Base-by-base conservation (phyloP, 1,284 basidiomycete genomes). In the Wallemia ichthyophaga region DNA sequence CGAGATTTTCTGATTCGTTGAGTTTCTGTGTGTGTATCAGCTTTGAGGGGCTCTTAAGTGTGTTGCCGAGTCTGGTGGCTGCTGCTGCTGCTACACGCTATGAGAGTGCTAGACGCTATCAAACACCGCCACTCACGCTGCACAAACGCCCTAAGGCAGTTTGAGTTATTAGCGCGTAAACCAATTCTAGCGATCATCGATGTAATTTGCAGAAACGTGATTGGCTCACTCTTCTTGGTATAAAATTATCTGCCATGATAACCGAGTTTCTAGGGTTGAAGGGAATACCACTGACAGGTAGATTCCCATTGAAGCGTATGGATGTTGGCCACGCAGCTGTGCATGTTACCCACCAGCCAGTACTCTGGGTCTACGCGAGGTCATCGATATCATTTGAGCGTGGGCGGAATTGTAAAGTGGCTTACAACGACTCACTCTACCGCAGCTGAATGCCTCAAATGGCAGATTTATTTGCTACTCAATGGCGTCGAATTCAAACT, bases 11-110 rank as follows among this genome's bases (percentile, higher is more conserved):
- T 1, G 78, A 75, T 0, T 78, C 72, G 1, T 79, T 73, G 5
- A 79, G 73, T 3, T 81, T 62, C 0, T 82, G 70, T 0, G 79
- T 82, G 66, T 83, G 77, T 26, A 84, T 5, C 13, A 48, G n/a
- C n/a, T 19, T 48, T 11, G 7, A 5, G 9, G 7, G 37, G 9
- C 7, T 5, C 7, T 5, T 19, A 5, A 11, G 5, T 19, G 5
- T 48, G 37, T 3, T 48, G n/a, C 13, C n/a, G n/a, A 11, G 9
- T 21, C 9, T 48, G n/a, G n/a, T 13, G 37, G 3, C n/a, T 3
- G 37, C 37, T 48, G 37, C 37, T n/a, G n/a, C n/a, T n/a, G n/a
- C n/a, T n/a, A n/a, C n/a, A n/a, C n/a, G n/a, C n/a, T n/a, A n/a
- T n/a, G n/a, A n/a, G n/a, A n/a, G n/a, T n/a, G n/a, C n/a, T 31